Conservation (phyloP, 441 rosid genomes). For the Eruca vesicaria region DNA sequence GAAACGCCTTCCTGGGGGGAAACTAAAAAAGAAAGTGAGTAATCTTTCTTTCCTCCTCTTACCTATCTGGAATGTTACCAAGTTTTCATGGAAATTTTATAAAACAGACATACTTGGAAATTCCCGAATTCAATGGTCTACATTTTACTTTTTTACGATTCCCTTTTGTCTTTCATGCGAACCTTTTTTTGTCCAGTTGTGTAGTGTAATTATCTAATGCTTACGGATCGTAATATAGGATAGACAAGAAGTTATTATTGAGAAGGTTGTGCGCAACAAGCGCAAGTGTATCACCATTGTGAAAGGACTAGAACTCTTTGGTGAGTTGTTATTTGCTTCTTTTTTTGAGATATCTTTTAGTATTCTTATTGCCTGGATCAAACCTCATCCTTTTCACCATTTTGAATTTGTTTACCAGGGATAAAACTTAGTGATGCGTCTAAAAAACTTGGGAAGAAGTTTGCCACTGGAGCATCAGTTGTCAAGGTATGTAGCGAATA, state of each 20-base stretch:
- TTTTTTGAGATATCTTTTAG: background rate
- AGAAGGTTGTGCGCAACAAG: conserved; percentile 87
- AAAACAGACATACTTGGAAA: background rate
- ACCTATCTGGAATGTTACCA: background rate
- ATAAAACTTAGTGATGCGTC: conserved; percentile 89
- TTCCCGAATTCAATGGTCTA: background rate
- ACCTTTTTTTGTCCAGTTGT: background rate
- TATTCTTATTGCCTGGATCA: conserved; percentile 2
- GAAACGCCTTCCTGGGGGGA: conserved; percentile 95
- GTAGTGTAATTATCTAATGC: background rate
- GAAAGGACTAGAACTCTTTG: conserved; percentile 91
- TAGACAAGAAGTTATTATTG: conserved; percentile 85
- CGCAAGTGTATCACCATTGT: conserved; percentile 89
- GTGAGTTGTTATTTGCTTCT: conserved; percentile 53
- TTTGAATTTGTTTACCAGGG: conserved; percentile 42
- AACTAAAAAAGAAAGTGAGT: conserved; percentile 89
- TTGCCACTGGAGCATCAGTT: conserved; percentile 94
- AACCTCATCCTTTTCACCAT: conserved; percentile 15
- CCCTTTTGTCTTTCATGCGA: background rate
- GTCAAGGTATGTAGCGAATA: conserved; percentile 65
- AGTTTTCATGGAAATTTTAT: background rate
- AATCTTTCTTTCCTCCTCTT: background rate
- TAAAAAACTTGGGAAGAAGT: conserved; percentile 92
- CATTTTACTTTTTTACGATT: background rate
- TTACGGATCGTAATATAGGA: conserved; percentile 44